Evolutionary conservation across 768 basidiomycete genomes (phyloP).

Genomic region (Calvatia gigantea): DNA sequence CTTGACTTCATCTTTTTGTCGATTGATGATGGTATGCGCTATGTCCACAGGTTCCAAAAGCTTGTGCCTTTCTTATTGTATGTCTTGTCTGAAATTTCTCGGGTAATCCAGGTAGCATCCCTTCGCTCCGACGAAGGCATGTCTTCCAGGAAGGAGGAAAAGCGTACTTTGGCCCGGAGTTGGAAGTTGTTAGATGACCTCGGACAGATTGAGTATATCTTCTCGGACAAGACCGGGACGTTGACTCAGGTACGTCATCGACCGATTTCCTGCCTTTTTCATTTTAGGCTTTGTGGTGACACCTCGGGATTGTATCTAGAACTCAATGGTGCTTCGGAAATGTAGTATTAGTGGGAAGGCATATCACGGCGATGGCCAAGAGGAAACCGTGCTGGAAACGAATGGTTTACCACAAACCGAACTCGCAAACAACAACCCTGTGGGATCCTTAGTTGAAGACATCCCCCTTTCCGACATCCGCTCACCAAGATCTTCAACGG

Average conservation of each 20-base stretch:
- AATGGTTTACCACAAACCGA: constrained; percentile 17
- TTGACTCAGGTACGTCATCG: constrained; percentile 82
- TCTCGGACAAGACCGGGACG: constrained; percentile 98
- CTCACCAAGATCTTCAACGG: constrained; percentile 29
- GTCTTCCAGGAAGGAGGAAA: constrained; percentile 67
- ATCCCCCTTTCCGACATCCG: constrained; percentile 20
- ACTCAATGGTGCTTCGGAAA: constrained; percentile 89
- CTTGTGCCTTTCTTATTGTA: constrained; percentile 97
- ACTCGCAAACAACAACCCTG: background rate
- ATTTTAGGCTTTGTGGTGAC: background rate
- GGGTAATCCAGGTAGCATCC: constrained; percentile 87
- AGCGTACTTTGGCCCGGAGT: constrained; percentile 78
- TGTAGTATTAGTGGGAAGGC: constrained; percentile 85
- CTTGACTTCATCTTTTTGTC: background rate
- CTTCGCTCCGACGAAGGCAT: constrained; percentile 95
- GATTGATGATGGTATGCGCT: background rate
- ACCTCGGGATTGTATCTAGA: constrained; percentile 40
- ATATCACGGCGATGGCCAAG: constrained; percentile 67
- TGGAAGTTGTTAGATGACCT: constrained; percentile 98
- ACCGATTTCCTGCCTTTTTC: background rate
- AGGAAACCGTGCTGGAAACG: constrained; percentile 29
- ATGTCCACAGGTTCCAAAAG: constrained; percentile 81
- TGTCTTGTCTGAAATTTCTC: constrained; percentile 94
- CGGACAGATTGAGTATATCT: constrained; percentile 97
- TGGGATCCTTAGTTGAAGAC: constrained; percentile 7